phyloP scores from a whole-genome alignment of 805 yeast genomes.

The Candida patagonica region DNA sequence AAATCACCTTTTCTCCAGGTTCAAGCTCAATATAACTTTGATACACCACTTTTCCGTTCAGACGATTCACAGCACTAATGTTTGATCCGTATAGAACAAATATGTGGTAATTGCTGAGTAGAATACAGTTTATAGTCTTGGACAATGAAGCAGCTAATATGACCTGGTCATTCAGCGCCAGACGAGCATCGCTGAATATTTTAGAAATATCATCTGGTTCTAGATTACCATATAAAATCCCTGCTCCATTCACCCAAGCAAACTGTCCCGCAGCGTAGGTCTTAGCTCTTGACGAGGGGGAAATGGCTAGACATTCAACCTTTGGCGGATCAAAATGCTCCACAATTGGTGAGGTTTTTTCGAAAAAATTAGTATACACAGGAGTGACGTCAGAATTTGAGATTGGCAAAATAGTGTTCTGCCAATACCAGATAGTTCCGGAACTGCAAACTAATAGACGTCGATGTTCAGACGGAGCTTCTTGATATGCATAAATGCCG shows the following conservation, averaged over 20 bases:
- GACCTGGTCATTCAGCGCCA: conserved; percentile 33
- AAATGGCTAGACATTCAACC: conserved; percentile 12
- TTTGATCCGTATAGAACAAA: conserved; percentile 37
- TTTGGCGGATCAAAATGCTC: conserved; percentile 17
- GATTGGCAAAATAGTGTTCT: conserved; percentile 15
- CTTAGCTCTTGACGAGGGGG: conserved; percentile 10
- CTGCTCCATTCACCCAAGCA: conserved; percentile 42
- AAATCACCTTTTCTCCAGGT: conserved; percentile 32
- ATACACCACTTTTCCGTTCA: conserved; percentile 40
- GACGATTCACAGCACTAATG: conserved; percentile 39
- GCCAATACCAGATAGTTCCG: conserved; percentile 21
- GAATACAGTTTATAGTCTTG: conserved; percentile 30
- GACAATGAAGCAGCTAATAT: conserved; percentile 17
- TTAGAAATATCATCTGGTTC: conserved; percentile 11
- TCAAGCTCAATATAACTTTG: conserved; percentile 32
- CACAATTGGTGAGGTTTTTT: conserved; percentile 14
- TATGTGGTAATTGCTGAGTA: conserved; percentile 47
- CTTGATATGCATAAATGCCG: conserved; percentile 16
- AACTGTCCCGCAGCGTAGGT: conserved; percentile 19
- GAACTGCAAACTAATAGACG: conserved; percentile 15
- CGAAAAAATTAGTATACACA: conserved; percentile 22
- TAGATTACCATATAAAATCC: conserved; percentile 36
- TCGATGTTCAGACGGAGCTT: conserved; percentile 4
- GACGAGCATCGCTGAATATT: conserved; percentile 30
- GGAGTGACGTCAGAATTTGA: conserved; percentile 23